Conservation (phyloP, 148 eudicot species). For the Heliamphora exappendiculata region DNA sequence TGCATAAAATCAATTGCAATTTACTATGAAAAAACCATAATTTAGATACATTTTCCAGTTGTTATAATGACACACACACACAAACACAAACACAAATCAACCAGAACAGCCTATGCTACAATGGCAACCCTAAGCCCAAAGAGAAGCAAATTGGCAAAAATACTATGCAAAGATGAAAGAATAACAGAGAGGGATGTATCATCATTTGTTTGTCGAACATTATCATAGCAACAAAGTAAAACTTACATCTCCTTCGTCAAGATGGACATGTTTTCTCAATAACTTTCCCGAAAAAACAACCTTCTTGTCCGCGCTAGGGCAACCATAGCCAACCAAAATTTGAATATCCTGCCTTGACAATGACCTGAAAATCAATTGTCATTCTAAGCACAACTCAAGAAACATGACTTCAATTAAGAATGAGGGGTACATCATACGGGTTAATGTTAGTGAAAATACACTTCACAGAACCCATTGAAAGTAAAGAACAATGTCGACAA, state of each 20-base stretch:
- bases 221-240: not conserved
- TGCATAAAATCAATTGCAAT: not conserved
- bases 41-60: not conserved
- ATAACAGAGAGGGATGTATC: not conserved
- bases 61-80: not conserved
- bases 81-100: not conserved
- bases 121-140: not conserved
- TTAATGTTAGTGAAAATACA: not conserved
- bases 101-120: slow-evolving; percentile 3
- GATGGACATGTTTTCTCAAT: slow-evolving; percentile 76
- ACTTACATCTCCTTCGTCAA: slow-evolving; percentile 99
- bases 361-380: slow-evolving; percentile 65
- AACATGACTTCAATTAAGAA: not conserved
- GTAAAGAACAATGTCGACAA: not conserved
- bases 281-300: slow-evolving; percentile 77
- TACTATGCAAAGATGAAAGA: not conserved
- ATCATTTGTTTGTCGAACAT: not conserved
- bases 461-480: not conserved
- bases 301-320: slow-evolving; percentile 81
- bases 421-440: not conserved
- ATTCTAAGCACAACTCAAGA: slow-evolving; percentile 23
- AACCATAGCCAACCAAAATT: slow-evolving; percentile 86
- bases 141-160: not conserved
- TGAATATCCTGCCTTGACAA: slow-evolving; percentile 87
- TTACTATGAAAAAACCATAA: not conserved